Conservation (phyloP, 148 eudicot genomes). For the Rheum nobile region DNA sequence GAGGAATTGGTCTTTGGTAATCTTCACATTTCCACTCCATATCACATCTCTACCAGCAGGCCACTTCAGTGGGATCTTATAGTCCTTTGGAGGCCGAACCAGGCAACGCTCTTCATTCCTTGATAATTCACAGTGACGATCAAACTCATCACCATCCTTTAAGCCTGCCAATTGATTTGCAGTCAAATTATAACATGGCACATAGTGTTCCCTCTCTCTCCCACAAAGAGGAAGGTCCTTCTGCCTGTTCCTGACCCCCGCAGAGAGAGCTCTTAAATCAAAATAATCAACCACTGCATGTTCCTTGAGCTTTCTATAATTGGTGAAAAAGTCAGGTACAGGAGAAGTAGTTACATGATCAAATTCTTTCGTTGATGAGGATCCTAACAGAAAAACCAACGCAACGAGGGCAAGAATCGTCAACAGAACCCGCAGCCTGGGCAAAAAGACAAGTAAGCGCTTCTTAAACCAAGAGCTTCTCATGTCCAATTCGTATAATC, state of each 20-base stretch:
- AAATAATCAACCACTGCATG: slow-evolving; percentile 9
- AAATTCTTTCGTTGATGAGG: slow-evolving; percentile 44
- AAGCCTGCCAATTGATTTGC: slow-evolving; percentile 41
- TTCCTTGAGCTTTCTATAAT: slow-evolving; percentile 12
- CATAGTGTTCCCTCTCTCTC: slow-evolving; percentile 52
- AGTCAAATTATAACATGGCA: slow-evolving; percentile 67
- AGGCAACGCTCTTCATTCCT: slow-evolving; percentile 39
- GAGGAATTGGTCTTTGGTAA: slow-evolving; percentile 83
- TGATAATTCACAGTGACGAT: slow-evolving; percentile 50
- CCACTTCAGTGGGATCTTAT: slow-evolving; percentile 78
- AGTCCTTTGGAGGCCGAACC: slow-evolving; percentile 62
- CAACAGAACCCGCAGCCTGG: slow-evolving; percentile 48
- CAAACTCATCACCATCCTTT: slow-evolving; percentile 33
- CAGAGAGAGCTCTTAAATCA: slow-evolving; percentile 8
- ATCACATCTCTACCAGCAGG: slow-evolving; percentile 93
- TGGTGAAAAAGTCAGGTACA: neutral
- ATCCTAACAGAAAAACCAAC: slow-evolving; percentile 40
- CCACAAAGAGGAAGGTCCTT: slow-evolving; percentile 70
- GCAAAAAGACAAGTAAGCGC: slow-evolving; percentile 38
- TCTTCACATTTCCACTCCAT: slow-evolving; percentile 86
- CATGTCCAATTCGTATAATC: slow-evolving; percentile 50
- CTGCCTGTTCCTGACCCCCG: slow-evolving; percentile 14
- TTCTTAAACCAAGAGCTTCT: slow-evolving; percentile 66
- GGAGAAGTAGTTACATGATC: slow-evolving; percentile 12
- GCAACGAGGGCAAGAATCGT: slow-evolving; percentile 41